phyloP scores from a whole-genome alignment of 192 early-diverging fungal species.

The Coemansia brasiliensis region DNA sequence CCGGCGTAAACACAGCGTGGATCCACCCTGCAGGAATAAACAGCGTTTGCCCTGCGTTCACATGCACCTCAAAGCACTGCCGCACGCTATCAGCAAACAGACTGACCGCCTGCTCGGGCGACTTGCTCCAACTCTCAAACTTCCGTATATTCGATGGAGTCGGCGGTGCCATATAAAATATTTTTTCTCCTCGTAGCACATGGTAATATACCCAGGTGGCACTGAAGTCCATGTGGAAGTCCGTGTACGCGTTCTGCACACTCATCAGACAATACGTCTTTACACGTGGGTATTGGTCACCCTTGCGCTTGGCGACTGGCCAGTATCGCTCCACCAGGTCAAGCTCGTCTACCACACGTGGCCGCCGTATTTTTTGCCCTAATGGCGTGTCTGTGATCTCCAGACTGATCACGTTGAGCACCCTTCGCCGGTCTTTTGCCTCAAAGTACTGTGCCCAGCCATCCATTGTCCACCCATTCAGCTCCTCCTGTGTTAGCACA shows the following conservation, averaged over 20 bases:
- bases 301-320: constrained; percentile 64
- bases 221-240: constrained; percentile 87
- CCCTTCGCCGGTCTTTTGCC: constrained; percentile 61
- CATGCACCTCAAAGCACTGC: constrained; percentile 73
- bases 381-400: constrained; percentile 79
- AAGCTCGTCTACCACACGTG: constrained; percentile 77
- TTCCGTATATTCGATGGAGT: constrained; percentile 80
- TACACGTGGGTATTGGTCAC: constrained; percentile 78
- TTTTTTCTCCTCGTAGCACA: constrained; percentile 79
- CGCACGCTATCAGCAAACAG: constrained; percentile 86
- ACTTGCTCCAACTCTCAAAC: constrained; percentile 87
- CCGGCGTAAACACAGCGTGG: constrained; percentile 88
- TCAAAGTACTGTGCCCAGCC: constrained; percentile 81
- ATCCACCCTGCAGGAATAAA: constrained; percentile 97
- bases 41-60: constrained; percentile 83
- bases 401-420: constrained; percentile 87
- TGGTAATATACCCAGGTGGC: constrained; percentile 91
- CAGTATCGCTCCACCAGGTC: constrained; percentile 89
- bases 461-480: constrained; percentile 75
- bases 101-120: constrained; percentile 64
- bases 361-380: constrained; percentile 66
- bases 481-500: constrained; percentile 85
- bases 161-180: constrained; percentile 88
- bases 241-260: constrained; percentile 87
- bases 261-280: constrained; percentile 94